Evolutionary conservation across 1,284 basidiomycete species (phyloP), one percentile per base, ranked within the genome.

Genomic region (Fomitopsis pinicola): DNA sequence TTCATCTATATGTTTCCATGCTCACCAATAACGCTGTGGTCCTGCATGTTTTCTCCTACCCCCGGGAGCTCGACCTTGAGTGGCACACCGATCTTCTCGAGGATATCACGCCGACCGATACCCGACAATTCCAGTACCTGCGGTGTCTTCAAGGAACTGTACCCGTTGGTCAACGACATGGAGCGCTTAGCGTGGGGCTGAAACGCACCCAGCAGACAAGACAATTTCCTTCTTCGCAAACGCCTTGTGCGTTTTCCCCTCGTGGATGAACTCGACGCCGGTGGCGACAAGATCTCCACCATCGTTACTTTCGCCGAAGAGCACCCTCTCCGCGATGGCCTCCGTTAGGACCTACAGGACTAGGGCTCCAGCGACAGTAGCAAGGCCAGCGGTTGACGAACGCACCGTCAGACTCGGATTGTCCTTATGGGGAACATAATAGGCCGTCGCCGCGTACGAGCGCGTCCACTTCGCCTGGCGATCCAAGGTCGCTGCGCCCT

Each of bases 121-220:
- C 78, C 78, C 9, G 75, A 77, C 12, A 78, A 71, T 65, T 79
- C 76, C n/a, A 79, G 72, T 6, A 79, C 60, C 46, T 73, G 72
- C 5, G 78, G 76, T 2, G 67, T 62, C 38, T 68, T 67, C 28
- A 52, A 10, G 2, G 48, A 15, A 14, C 48, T 52, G 28, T 33
- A 17, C 3, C 1, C 22, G 22, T 22, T 5, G 22, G 48, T 52
- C 44, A 45, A 12, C 33, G 28, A 6, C 3, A 33, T 2, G 14
- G 14, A 26, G 28, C 12, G 14, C 28, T 12, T 4, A 14, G 28
- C 30, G 6, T 33, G 1, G 46, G 10, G n/a, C 6, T 5, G 48
- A 48, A 12, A 60, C 72, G 3, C 55, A 71, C 70, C 71, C 70
- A n/a, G 70, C 66, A 40, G 61, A 62, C 1, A 70, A 44, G 30